Evolutionary conservation across 2,329 filamentous ascomycete genomes (phyloP), one percentile per base, ranked within the genome.

Genomic region (Magnaporthiopsis rhizophila): DNA sequence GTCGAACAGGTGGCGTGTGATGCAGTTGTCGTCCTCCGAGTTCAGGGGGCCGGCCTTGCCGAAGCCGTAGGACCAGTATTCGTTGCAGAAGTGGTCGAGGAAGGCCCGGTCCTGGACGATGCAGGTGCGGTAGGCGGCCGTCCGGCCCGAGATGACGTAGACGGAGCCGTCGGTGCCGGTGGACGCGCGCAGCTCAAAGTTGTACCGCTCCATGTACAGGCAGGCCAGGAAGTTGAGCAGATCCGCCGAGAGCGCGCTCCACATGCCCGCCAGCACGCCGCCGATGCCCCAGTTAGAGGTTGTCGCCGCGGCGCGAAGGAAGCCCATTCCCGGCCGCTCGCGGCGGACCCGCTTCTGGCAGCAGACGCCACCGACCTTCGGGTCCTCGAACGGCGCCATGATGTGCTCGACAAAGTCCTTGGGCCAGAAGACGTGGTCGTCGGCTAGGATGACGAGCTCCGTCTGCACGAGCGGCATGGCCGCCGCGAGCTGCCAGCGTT

Each of bases 1-100:
- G 12, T 74, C 74, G 58, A 84, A 78, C 7, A 81, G 76, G 66
- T 79, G 84, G 13, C 86, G 76, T 0, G 85, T 88, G 50, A 84
- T 74, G 68, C 81, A 87, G 71, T 88, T 88, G 74, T 89, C 86
- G 65, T 88, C 85, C 66, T 88, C 86, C 0, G 78, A 76, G 26
- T 81, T 79, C 2, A 86, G 71, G 0, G 81, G 80, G 0, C 73
- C 76, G 0, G 80, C 73, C 0, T 71, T 26, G n/a, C 28, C 24
- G n/a, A 28, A 59, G 0, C 75, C 74, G 30, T 80, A 78, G 65
- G 80, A 77, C 75, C 83, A 86, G 11, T 64, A 73, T 68, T 88
- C 85, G 61, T 81, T 75, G 1, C 73, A 71, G 70, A 82, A 87
- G 0, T 67, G 70, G 0, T 69, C 26, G 5, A 78, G 71, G 67